phyloP scores from a whole-genome alignment of 2,329 filamentous ascomycete genomes.

The Ilyonectria destructans region DNA sequence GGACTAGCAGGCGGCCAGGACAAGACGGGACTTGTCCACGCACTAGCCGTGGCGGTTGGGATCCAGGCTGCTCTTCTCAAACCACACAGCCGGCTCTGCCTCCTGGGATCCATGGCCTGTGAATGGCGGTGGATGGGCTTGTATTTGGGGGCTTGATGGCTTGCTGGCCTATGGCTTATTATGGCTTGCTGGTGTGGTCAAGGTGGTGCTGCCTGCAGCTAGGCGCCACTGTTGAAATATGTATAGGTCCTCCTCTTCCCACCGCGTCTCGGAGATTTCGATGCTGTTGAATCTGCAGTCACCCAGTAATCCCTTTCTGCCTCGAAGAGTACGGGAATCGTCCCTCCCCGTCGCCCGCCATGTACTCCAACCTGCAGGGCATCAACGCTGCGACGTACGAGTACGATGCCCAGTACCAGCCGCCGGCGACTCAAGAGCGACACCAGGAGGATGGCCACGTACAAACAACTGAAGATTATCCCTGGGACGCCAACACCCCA shows the following conservation, averaged over 20 bases:
- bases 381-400: slow-evolving; percentile 31
- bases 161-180: not conserved
- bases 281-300: not conserved
- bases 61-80: slow-evolving; percentile 1
- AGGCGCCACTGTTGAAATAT: slow-evolving; percentile 10
- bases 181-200: slow-evolving; percentile 1
- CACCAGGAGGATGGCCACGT: slow-evolving; percentile 37
- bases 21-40: not conserved
- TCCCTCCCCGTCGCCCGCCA: slow-evolving; percentile 19
- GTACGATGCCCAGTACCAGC: slow-evolving; percentile 43
- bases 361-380: slow-evolving; percentile 43
- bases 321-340: slow-evolving; percentile 28
- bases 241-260: not conserved
- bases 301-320: slow-evolving; percentile 13
- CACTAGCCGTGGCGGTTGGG: not conserved
- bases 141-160: slow-evolving; percentile 9
- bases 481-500: not conserved
- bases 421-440: slow-evolving; percentile 43
- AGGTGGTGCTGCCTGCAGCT: slow-evolving; percentile 4
- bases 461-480: slow-evolving; percentile 4
- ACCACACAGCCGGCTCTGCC: slow-evolving; percentile 15
- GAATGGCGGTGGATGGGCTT: not conserved
- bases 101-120: slow-evolving; percentile 2
- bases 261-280: not conserved
- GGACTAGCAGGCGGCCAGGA: not conserved